phyloP scores from a whole-genome alignment of 768 basidiomycete genomes.

The Cytidiella melzeri region DNA sequence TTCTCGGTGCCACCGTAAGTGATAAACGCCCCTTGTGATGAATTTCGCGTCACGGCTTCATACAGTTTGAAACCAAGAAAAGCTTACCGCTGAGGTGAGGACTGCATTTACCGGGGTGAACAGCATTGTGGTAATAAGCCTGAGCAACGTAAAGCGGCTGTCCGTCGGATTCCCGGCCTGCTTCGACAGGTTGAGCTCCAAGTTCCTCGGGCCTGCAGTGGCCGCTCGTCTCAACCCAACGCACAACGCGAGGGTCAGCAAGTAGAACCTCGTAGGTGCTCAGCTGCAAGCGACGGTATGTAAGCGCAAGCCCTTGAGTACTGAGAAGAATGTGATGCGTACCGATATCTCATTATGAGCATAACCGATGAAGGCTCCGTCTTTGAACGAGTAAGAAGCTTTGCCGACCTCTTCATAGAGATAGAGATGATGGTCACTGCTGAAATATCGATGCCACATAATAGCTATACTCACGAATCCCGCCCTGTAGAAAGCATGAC shows the following conservation, averaged over 20 bases:
- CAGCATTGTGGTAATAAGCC: conserved; percentile 44
- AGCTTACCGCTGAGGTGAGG: conserved; percentile 43
- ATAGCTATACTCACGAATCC: conserved; percentile 41
- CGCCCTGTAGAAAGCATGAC: no score
- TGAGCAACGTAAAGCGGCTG: conserved; percentile 53
- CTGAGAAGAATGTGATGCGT: conserved; percentile 11
- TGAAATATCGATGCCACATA: not conserved
- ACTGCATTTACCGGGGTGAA: conserved; percentile 62
- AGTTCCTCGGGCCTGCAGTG: conserved; percentile 38
- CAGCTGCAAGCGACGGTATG: conserved; percentile 31
- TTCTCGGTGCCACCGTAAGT: conserved; percentile 48
- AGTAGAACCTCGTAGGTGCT: conserved; percentile 66
- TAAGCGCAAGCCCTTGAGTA: not conserved
- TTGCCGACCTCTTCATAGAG: conserved; percentile 54
- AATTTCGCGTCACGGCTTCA: no score
- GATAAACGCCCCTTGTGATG: conserved; percentile 46
- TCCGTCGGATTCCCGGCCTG: conserved; percentile 60
- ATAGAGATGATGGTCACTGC: not conserved
- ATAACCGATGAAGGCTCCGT: conserved; percentile 63
- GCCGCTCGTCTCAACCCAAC: conserved; percentile 50
- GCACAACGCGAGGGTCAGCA: conserved; percentile 49
- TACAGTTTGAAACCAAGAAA: not conserved
- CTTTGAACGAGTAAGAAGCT: conserved; percentile 48
- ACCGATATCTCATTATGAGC: conserved; percentile 54
- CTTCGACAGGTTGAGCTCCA: conserved; percentile 53